Conservation (phyloP, 2,329 filamentous ascomycete species). For the Aureobasidium sp. region DNA sequence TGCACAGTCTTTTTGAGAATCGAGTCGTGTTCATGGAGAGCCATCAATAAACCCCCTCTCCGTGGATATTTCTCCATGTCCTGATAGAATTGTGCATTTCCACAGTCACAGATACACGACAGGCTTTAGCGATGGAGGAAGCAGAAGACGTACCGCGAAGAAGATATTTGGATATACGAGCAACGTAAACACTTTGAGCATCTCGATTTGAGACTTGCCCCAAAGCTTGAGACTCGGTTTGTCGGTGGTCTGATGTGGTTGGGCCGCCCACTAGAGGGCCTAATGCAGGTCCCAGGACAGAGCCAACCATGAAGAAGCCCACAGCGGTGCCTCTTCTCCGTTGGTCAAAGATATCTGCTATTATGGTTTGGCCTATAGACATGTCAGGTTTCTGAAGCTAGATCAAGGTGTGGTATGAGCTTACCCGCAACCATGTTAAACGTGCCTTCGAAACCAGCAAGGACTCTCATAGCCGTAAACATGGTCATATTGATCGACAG, state of each 20-base stretch:
- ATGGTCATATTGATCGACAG: constrained; percentile 58
- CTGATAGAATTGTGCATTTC: background rate
- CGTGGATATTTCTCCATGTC: too few relatives aligned
- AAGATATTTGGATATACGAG: constrained; percentile 61
- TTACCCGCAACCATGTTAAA: constrained; percentile 63
- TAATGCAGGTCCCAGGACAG: constrained; percentile 54
- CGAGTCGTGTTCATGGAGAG: too few relatives aligned
- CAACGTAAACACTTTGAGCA: constrained; percentile 51
- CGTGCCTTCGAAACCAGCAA: constrained; percentile 67
- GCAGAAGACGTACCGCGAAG: constrained; percentile 36
- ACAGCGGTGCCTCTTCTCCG: constrained; percentile 56
- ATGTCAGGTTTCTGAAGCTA: background rate
- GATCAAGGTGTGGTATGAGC: background rate
- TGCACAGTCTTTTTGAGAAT: too few relatives aligned
- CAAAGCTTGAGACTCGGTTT: constrained; percentile 2
- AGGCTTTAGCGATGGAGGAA: too few relatives aligned
- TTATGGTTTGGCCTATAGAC: constrained; percentile 38
- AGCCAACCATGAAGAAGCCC: constrained; percentile 61
- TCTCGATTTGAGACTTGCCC: constrained; percentile 50
- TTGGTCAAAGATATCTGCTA: constrained; percentile 43
- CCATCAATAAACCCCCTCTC: too few relatives aligned
- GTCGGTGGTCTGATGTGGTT: background rate
- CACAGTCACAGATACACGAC: background rate
- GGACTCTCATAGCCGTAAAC: constrained; percentile 63
- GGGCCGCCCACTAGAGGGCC: constrained; percentile 54